Percentiles rank a stretch among this genome's conserved stretches.
phyloP scores from a whole-genome alignment of 495 filamentous ascomycete genomes.

The Podospora pseudoanserina region DNA sequence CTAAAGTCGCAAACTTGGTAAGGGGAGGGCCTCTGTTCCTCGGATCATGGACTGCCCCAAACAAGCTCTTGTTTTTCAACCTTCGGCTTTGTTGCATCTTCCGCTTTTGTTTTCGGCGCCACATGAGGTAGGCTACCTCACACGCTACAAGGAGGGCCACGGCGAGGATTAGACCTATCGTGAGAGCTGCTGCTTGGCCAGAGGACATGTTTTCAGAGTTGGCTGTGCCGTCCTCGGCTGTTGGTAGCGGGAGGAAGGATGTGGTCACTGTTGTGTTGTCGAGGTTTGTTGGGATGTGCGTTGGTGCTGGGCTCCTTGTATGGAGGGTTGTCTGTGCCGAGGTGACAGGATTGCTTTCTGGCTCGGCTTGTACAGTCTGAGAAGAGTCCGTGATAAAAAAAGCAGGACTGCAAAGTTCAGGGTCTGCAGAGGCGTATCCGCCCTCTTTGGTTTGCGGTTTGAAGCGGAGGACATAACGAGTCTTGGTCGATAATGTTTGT shows the following conservation, averaged over 20 bases:
- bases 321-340: neutral
- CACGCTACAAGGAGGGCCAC: slow-evolving; percentile 10
- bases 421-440: slow-evolving; percentile 7
- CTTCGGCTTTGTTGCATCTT: neutral
- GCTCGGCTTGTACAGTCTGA: neutral
- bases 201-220: slow-evolving; percentile 4
- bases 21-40: neutral
- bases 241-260: neutral
- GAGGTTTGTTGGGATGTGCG: neutral
- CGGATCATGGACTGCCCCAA: neutral
- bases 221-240: neutral
- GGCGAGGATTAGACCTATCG: slow-evolving; percentile 13
- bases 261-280: slow-evolving; percentile 1
- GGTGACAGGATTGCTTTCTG: neutral
- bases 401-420: slow-evolving; percentile 18
- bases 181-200: slow-evolving; percentile 11
- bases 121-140: slow-evolving; percentile 16
- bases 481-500: slow-evolving; percentile 1
- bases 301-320: neutral
- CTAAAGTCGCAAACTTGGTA: neutral
- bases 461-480: slow-evolving; percentile 20
- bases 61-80: neutral
- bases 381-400: slow-evolving; percentile 10
- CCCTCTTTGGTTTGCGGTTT: slow-evolving; percentile 17
- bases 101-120: slow-evolving; percentile 13